Conservation (phyloP, 208 protist species). For the Trypanosoma rangeli region DNA sequence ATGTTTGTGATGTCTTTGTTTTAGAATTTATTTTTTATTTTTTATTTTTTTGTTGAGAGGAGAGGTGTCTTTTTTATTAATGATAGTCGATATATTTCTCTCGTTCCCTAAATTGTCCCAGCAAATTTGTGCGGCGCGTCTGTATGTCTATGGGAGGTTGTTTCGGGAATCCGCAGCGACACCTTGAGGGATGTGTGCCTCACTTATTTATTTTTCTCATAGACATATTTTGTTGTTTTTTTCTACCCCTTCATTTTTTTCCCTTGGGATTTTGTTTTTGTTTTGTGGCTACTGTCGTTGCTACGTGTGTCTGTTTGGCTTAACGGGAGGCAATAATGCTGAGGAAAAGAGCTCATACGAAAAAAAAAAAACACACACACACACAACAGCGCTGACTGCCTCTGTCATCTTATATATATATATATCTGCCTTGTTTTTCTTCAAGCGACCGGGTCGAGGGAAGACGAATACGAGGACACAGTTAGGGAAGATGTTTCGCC, state of each 20-base stretch:
- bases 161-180: neutral
- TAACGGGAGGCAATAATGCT: too few relatives aligned
- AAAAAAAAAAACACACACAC: neutral
- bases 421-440: conserved; percentile 12
- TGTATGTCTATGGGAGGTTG: neutral
- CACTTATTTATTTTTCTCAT: neutral
- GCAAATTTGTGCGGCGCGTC: neutral
- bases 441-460: neutral
- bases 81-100: neutral
- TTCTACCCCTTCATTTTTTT: neutral
- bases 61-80: neutral
- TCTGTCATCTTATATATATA: conserved; percentile 11
- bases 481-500: conserved; percentile 12
- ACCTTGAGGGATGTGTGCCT: neutral
- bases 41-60: neutral
- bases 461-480: neutral
- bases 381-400: neutral
- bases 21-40: neutral
- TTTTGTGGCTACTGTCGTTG: neutral
- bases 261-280: neutral
- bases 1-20: neutral
- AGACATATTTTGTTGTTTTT: neutral
- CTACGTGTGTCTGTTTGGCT: too few relatives aligned
- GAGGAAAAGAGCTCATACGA: too few relatives aligned
- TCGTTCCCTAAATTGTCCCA: neutral